Conservation (phyloP, 352 stramenopile species). For the Globisporangium nodosum region DNA sequence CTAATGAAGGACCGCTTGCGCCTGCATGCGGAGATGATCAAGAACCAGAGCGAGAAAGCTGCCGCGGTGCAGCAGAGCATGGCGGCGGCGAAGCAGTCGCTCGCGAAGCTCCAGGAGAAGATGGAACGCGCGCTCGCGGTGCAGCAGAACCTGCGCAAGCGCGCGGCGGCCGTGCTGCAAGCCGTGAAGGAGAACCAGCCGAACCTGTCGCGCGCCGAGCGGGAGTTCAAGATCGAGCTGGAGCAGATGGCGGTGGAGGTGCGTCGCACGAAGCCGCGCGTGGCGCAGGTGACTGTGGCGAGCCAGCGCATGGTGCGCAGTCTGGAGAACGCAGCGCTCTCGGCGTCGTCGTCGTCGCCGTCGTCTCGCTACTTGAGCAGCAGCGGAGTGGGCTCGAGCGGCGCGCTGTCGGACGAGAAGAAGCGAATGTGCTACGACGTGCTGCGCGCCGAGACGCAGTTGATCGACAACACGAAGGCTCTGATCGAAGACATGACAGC, state of each 20-base stretch:
- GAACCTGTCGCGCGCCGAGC: conserved; percentile 64
- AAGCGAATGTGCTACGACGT: conserved; percentile 83
- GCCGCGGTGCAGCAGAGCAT: conserved; percentile 32
- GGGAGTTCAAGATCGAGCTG: conserved; percentile 68
- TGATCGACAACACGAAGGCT: conserved; percentile 75
- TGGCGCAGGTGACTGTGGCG: conserved; percentile 64
- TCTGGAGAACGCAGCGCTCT: conserved; percentile 32
- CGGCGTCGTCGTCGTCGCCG: conserved; percentile 19
- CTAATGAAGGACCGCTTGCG: conserved; percentile 52
- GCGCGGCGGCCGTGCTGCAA: conserved; percentile 68
- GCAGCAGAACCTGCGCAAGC: conserved; percentile 71
- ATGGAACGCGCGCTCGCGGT: conserved; percentile 54
- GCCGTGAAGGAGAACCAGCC: conserved; percentile 82
- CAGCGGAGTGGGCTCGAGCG: conserved; percentile 4
- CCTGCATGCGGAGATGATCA: conserved; percentile 56
- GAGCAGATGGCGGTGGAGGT: conserved; percentile 54
- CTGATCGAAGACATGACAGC: conserved; percentile 58
- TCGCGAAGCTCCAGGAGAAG: conserved; percentile 45
- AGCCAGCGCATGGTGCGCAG: conserved; percentile 52
- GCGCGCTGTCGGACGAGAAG: conserved; percentile 55
- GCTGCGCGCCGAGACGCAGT: conserved; percentile 68
- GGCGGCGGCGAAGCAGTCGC: conserved; percentile 21
- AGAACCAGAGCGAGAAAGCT: conserved; percentile 42
- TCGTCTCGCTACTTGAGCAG: conserved; percentile 11
- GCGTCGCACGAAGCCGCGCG: conserved; percentile 62